Base-by-base conservation (phyloP, 192 early-diverging fungal species). In the Phycomyces nitens region DNA sequence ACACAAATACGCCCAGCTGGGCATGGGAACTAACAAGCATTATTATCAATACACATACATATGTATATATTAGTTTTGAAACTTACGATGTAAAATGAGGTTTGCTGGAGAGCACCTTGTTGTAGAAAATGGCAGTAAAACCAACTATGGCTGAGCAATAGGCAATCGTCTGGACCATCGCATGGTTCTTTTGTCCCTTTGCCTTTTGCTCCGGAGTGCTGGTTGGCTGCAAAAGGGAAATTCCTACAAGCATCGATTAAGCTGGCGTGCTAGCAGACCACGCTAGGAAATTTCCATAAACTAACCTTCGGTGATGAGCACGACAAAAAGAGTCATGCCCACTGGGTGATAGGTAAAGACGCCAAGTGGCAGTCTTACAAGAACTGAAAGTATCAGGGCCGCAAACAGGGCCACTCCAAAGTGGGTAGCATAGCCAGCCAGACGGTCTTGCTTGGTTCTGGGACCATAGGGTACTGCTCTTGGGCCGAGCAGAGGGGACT, bases 11-110 rank as follows among this genome's bases (percentile, higher is more conserved):
- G 44, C 76, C 76, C n/a, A 64, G 43, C 43, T 64, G 34, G 50
- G 69, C 72, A 56, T 78, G 76, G n/a, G 50, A 29, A 40, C 65
- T 68, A 53, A n/a, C n/a, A n/a, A n/a, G n/a, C n/a, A n/a, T n/a
- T n/a, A n/a, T n/a, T n/a, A n/a, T n/a, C n/a, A 21, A 38, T 22
- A 44, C 15, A 21, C 15, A 1, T 38, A 47, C 6, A 23, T 43
- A 6, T 24, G 44, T 16, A n/a, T 5, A 1, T 60, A 14, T 55
- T n/a, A n/a, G n/a, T n/a, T n/a, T n/a, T n/a, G n/a, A n/a, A n/a
- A 24, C 50, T 34, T 69, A 72, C 64, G 50, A 60, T 47, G 58
- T 67, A 54, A 73, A 74, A 49, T 78, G 76, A 2, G 50, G 54
- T 27, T 62, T 65, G 40, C 60, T 42, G n/a, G 50, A 24, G 9